Conservation (phyloP, 257 asterid genomes). For the Anisodus tanguticus region DNA sequence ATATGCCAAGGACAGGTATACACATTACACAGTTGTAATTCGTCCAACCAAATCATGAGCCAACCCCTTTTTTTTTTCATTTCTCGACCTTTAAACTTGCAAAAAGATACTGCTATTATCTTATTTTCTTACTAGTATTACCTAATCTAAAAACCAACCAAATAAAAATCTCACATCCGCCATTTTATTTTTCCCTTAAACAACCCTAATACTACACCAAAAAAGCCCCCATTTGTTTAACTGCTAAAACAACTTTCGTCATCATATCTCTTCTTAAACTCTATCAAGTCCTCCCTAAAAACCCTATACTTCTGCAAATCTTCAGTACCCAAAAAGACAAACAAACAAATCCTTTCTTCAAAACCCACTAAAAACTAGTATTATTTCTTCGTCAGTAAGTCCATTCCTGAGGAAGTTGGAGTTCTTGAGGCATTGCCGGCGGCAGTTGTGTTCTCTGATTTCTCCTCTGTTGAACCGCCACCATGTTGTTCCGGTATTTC, state of each 20-base stretch:
- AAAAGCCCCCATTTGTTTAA: constrained; percentile 27
- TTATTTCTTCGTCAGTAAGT: constrained; percentile 47
- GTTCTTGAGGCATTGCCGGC: constrained; percentile 45
- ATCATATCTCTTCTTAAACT: background rate
- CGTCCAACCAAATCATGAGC: constrained; percentile 51
- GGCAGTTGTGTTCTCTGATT: constrained; percentile 32
- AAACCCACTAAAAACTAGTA: background rate
- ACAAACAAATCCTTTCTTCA: background rate
- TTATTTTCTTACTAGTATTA: background rate
- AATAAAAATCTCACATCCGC: constrained; percentile 31
- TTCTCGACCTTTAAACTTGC: background rate
- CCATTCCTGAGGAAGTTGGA: constrained; percentile 85
- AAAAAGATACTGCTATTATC: background rate
- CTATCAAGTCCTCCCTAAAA: background rate
- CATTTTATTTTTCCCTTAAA: background rate
- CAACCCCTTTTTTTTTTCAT: constrained; percentile 34
- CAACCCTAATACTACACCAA: constrained; percentile 18
- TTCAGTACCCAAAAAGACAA: background rate
- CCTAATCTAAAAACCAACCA: constrained; percentile 29
- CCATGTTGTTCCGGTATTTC: constrained; percentile 31
- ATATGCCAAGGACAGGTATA: background rate
- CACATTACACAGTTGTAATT: constrained; percentile 32
- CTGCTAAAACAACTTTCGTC: constrained; percentile 11
- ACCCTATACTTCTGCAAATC: constrained; percentile 23
- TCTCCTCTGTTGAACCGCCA: constrained; percentile 43